Conservation (phyloP, 352 stramenopile genomes). For the Globisporangium mamillatum region DNA sequence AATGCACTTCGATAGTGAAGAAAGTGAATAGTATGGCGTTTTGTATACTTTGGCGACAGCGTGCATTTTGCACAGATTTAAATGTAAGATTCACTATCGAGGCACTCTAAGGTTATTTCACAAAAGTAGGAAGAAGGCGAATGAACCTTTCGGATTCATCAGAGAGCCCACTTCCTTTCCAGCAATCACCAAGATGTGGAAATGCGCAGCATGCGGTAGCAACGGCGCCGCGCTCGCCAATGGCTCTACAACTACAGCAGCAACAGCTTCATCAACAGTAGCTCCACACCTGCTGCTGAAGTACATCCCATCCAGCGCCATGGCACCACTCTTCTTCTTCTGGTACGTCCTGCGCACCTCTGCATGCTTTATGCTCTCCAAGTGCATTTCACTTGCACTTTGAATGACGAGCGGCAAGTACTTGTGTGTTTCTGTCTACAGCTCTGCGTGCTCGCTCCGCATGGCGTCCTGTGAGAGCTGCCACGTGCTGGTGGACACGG, state of each 20-base stretch:
- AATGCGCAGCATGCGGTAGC: background rate
- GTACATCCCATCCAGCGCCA: conserved; percentile 8
- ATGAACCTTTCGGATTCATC: too few species aligned
- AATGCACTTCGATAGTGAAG: too few species aligned
- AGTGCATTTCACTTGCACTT: background rate
- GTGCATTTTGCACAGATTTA: too few species aligned
- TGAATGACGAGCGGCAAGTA: background rate
- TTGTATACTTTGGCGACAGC: too few species aligned
- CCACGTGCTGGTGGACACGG: conserved; percentile 19
- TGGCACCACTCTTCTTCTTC: conserved; percentile 20
- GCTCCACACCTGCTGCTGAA: conserved; percentile 1
- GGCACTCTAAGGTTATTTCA: too few species aligned
- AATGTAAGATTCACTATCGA: too few species aligned
- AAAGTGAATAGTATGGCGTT: too few species aligned
- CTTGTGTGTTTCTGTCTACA: conserved; percentile 1
- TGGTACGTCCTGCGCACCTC: conserved; percentile 16
- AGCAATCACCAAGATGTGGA: background rate
- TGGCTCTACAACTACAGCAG: background rate
- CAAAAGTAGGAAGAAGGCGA: too few species aligned
- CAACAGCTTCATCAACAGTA: background rate
- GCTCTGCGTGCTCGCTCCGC: conserved; percentile 16
- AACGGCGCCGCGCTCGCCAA: background rate
- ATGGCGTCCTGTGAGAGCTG: conserved; percentile 31
- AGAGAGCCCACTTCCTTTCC: too few species aligned
- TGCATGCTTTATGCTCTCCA: background rate